Conservation (phyloP, 2,329 filamentous ascomycete genomes). For the Cercospora beticola region DNA sequence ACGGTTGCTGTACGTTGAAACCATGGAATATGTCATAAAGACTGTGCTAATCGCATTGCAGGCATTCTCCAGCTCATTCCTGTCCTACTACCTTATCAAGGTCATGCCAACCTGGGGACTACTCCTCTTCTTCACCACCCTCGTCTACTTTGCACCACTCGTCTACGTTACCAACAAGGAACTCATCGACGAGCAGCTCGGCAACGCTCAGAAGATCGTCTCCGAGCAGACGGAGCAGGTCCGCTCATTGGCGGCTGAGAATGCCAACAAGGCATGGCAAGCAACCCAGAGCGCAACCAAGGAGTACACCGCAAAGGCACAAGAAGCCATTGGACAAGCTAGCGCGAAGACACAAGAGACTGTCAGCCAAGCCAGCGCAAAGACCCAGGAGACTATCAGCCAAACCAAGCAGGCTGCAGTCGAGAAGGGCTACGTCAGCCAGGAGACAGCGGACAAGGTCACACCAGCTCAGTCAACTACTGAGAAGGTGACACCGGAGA, state of each 20-base stretch:
- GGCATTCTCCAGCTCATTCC: conserved; percentile 60
- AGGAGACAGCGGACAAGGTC: conserved; percentile 35
- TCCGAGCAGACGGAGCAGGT: conserved; percentile 60
- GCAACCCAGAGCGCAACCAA: conserved; percentile 59
- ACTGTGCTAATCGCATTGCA: conserved; percentile 36
- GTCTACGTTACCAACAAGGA: conserved; percentile 66
- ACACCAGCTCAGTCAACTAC: conserved; percentile 34
- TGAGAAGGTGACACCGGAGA: conserved; percentile 22
- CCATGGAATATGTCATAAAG: not conserved
- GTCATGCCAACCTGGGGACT: conserved; percentile 66
- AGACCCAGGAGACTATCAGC: conserved; percentile 58
- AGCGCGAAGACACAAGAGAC: conserved; percentile 59
- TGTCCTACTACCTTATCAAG: conserved; percentile 65
- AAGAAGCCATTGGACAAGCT: conserved; percentile 57
- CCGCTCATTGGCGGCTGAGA: conserved; percentile 60
- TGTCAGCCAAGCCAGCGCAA: conserved; percentile 57
- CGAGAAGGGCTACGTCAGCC: conserved; percentile 39
- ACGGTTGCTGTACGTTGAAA: conserved; percentile 56
- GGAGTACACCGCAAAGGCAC: conserved; percentile 61
- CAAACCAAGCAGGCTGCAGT: conserved; percentile 41
- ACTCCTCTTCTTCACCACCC: conserved; percentile 55
- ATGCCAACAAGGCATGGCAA: conserved; percentile 58
- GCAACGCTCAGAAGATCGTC: conserved; percentile 55
- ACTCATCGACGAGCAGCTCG: conserved; percentile 60
- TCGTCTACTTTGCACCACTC: conserved; percentile 60